A percentile compares a stretch with the other conserved stretches of the same genome.
phyloP scores from a whole-genome alignment of 2,329 filamentous ascomycete genomes.

The Stemphylium lycopersici region DNA sequence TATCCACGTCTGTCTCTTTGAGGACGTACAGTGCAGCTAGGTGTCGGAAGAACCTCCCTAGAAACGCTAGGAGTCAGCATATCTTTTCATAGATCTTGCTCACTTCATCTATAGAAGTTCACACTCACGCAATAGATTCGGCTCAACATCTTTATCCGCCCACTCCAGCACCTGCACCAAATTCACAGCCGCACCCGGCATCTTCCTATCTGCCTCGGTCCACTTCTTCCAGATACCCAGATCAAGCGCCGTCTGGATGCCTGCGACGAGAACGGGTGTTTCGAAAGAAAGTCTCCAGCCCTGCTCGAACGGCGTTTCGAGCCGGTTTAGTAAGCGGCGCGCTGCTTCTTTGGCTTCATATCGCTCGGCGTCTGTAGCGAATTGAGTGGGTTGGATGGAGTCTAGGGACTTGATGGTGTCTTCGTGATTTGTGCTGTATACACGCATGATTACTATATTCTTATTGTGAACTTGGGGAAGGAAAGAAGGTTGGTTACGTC shows the following conservation, averaged over 20 bases:
- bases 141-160: conserved; percentile 2
- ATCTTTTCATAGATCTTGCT: too few relatives aligned
- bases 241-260: conserved; percentile 1
- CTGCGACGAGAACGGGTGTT: conserved; percentile 3
- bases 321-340: conserved; percentile 1
- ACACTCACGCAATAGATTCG: conserved; percentile 1
- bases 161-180: conserved; percentile 3
- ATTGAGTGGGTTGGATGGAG: background rate
- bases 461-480: background rate
- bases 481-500: too few relatives aligned
- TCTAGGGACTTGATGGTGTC: background rate
- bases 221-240: conserved; percentile 9
- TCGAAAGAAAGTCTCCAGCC: conserved; percentile 7
- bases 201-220: conserved; percentile 2
- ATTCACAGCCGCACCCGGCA: background rate
- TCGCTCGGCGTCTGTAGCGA: background rate
- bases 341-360: conserved; percentile 10
- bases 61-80: background rate
- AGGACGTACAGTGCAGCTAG: conserved; percentile 8
- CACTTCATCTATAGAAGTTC: too few relatives aligned
- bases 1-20: conserved; percentile 1
- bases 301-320: conserved; percentile 9
- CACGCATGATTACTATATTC: background rate
- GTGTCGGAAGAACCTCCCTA: conserved; percentile 1
- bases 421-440: background rate